A percentile compares a stretch with the other conserved stretches of the same genome.
Conservation (phyloP, 2,329 filamentous ascomycete genomes). For the Aspergillus fijiensis region DNA sequence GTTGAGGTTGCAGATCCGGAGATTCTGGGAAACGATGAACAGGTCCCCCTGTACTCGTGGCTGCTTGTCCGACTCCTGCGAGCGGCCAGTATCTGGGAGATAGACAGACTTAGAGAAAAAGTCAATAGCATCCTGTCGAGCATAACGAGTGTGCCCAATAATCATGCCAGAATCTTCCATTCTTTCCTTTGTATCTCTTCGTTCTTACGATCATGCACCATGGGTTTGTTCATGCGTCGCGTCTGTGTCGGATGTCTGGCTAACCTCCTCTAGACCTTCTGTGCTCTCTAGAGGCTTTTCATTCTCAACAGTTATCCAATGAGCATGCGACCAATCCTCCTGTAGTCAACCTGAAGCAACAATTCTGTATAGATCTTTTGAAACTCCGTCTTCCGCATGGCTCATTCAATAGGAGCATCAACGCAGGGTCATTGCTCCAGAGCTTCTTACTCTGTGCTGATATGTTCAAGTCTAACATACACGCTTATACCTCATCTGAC, state of each 20-base stretch:
- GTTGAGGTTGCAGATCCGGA: slow-evolving; percentile 65
- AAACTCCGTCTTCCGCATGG: slow-evolving; percentile 32
- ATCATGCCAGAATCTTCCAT: slow-evolving; percentile 30
- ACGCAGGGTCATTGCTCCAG: slow-evolving; percentile 30
- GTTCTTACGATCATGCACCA: slow-evolving; percentile 37
- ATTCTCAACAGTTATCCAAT: slow-evolving; percentile 15
- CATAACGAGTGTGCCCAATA: slow-evolving; percentile 35
- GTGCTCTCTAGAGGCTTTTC: slow-evolving; percentile 39
- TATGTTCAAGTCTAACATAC: slow-evolving; percentile 29
- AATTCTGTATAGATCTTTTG: slow-evolving; percentile 31
- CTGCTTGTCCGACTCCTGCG: slow-evolving; percentile 54
- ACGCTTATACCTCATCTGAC: slow-evolving; percentile 17
- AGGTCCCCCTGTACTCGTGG: slow-evolving; percentile 55
- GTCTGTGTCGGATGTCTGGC: slow-evolving; percentile 6
- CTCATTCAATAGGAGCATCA: slow-evolving; percentile 26
- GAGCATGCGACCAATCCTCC: slow-evolving; percentile 16
- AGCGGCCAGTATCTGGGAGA: slow-evolving; percentile 45
- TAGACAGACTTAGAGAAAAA: slow-evolving; percentile 42
- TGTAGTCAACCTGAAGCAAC: slow-evolving; percentile 28
- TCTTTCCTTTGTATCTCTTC: slow-evolving; percentile 31
- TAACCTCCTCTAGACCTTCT: slow-evolving; percentile 46
- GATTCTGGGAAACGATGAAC: slow-evolving; percentile 50
- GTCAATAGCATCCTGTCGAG: slow-evolving; percentile 37
- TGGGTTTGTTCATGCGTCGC: slow-evolving; percentile 34
- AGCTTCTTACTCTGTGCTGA: slow-evolving; percentile 26